A percentile compares a stretch with the other conserved stretches of the same genome.
Conservation (phyloP, 1,139 yeast species). For the Nakaseomyces glabratus region DNA sequence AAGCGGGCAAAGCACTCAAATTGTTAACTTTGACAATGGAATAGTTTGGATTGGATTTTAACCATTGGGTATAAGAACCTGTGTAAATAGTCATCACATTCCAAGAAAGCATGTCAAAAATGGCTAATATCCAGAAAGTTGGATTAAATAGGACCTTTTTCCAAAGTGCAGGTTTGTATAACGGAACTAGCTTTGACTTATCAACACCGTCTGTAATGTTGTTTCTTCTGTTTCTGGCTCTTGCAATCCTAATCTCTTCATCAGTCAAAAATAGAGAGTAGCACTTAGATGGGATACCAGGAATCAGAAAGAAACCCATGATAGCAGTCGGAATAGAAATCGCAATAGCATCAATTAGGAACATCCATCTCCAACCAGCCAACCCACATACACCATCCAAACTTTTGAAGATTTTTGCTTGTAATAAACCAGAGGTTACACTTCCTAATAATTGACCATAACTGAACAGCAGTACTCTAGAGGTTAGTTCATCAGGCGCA, state of each 20-base stretch:
- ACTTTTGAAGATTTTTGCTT: slow-evolving; percentile 46
- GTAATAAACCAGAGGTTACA: slow-evolving; percentile 54
- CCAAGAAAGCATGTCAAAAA: slow-evolving; percentile 58
- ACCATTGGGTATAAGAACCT: slow-evolving; percentile 49
- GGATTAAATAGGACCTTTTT: slow-evolving; percentile 43
- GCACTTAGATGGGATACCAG: slow-evolving; percentile 61
- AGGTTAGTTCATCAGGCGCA: slow-evolving; percentile 47
- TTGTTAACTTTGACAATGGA: slow-evolving; percentile 35
- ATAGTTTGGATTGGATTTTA: slow-evolving; percentile 39
- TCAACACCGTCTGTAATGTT: slow-evolving; percentile 28
- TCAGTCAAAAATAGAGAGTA: slow-evolving; percentile 47
- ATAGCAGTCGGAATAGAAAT: slow-evolving; percentile 53
- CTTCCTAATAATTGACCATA: slow-evolving; percentile 54
- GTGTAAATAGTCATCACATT: slow-evolving; percentile 44
- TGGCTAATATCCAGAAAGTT: slow-evolving; percentile 44
- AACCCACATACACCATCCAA: slow-evolving; percentile 43
- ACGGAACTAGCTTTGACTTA: slow-evolving; percentile 27
- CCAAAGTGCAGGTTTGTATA: slow-evolving; percentile 35
- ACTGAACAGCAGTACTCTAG: slow-evolving; percentile 54
- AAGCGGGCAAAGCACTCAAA: slow-evolving; percentile 42
- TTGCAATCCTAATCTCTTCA: slow-evolving; percentile 50
- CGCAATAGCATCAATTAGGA: slow-evolving; percentile 51
- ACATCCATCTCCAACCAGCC: slow-evolving; percentile 68
- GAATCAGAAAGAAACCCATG: slow-evolving; percentile 52
- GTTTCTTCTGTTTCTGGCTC: slow-evolving; percentile 42